These are phyloP conservation scores for Talaromyces sp. DNA, from an alignment of 2,329 filamentous ascomycete genomes.

Conservation along the genomic window DNA sequence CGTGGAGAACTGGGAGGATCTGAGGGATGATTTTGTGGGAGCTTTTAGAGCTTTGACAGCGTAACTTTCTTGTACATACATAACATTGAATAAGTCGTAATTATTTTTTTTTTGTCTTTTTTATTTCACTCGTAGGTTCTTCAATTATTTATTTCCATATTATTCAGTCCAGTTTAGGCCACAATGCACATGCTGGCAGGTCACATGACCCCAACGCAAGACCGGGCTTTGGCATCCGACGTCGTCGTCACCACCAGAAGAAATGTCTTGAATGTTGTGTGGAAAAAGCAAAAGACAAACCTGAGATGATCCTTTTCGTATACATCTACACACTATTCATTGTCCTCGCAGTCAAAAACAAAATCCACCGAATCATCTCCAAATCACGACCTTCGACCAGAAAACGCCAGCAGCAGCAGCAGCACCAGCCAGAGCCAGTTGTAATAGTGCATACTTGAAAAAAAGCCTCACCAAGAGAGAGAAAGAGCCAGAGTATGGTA, in stretches of 20 bases:
- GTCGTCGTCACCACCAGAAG: background rate
- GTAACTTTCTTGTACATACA: background rate
- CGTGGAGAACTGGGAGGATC: constrained; percentile 78
- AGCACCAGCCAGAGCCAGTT: background rate
- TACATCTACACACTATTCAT: background rate
- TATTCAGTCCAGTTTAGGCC: background rate
- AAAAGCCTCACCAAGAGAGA: background rate
- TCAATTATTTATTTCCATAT: background rate
- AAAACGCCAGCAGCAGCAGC: background rate
- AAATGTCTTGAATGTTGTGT: background rate
- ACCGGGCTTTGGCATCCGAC: background rate
- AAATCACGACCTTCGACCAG: background rate
- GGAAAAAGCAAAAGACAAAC: background rate
- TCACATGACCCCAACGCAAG: background rate
- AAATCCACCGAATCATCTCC: background rate
- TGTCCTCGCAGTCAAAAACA: background rate
- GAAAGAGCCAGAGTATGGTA: no score
- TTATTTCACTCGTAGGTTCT: background rate
- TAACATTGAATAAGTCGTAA: background rate
- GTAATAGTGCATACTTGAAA: background rate
- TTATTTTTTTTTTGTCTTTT: background rate
- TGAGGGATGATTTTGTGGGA: constrained; percentile 66
- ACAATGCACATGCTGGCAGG: background rate
- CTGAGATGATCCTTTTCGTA: background rate
- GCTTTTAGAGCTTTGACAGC: constrained; percentile 47